phyloP scores from a whole-genome alignment of 139 green algal genomes.

The Edaphochlamys debaryana region DNA sequence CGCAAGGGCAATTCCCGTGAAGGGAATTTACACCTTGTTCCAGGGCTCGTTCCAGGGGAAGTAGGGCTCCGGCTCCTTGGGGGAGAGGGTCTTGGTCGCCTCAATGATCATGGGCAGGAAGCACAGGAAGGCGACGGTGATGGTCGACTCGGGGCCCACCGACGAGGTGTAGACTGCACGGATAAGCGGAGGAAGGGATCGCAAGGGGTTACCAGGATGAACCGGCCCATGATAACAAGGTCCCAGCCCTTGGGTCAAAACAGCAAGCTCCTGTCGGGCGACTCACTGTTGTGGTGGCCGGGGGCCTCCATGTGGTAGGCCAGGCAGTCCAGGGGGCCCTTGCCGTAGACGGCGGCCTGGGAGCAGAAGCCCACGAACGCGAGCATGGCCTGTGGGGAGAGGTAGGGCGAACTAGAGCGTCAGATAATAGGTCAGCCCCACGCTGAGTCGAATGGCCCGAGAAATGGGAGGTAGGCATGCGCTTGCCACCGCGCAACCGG shows the following conservation, averaged over 20 bases:
- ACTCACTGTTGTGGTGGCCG: slow-evolving; percentile 89
- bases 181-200: no score
- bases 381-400: slow-evolving; percentile 70
- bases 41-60: slow-evolving; percentile 61
- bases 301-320: slow-evolving; percentile 85
- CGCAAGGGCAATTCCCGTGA: no score
- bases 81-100: slow-evolving; percentile 68
- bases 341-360: slow-evolving; percentile 79
- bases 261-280: no score
- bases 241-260: not conserved
- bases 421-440: no score
- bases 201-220: no score
- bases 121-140: slow-evolving; percentile 74
- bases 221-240: not conserved
- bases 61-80: slow-evolving; percentile 49
- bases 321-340: slow-evolving; percentile 89
- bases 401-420: no score
- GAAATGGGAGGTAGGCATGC: no score
- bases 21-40: slow-evolving; percentile 41
- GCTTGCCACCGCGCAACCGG: slow-evolving; percentile 4
- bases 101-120: slow-evolving; percentile 85
- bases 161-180: slow-evolving; percentile 85
- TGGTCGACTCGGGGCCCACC: slow-evolving; percentile 79
- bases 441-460: no score
- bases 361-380: slow-evolving; percentile 91